Base-by-base conservation (phyloP, 2,329 filamentous ascomycete species). In the Pyrenophora seminiperda region DNA sequence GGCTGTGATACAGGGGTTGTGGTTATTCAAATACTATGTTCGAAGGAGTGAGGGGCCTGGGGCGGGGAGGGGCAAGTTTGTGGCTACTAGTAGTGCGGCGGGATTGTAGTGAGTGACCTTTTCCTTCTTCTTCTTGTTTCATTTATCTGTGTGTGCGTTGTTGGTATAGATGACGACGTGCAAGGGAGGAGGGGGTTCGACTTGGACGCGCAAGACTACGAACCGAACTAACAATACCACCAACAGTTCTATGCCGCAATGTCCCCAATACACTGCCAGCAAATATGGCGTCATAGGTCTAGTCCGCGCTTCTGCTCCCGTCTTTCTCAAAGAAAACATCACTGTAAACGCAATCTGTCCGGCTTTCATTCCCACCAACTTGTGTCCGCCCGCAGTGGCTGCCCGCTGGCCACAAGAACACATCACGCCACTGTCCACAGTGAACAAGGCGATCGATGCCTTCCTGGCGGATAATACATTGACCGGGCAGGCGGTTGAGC, bases 201-300 rank as follows among this genome's bases (percentile, higher is more conserved):
- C 29, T 10, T 11, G 5, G 13, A 27, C 6, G 13, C 6, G 7
- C 20, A 22, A 22, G 7, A 4, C 7, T 22, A 22, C 20, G 4
- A 22, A 7, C 24, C 10, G 24, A 19, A 32, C 41, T 44, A 20
- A 44, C 20, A 13, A 15, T 14, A 7, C 9, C 10, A 33, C 19
- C 27, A n/a, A 38, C 13, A 51, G 48, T 34, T 39, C 36, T 22
- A 66, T 71, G 66, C 55, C 58, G 1, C 66, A 67, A 20, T 69
- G 68, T 17, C 75, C 76, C 0, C 71, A 76, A 50, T 79, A 78
- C 51, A 70, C 70, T 1, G 70, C 75, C 11, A 66, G 68, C 18
- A 78, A 79, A 54, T 74, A 76, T 54, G 76, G 67, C 6, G 59
- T 78, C 11, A 59, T 78, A 1, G 75, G 74, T 6, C 59, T 78